A percentile compares a stretch with the other conserved stretches of the same genome.
Evolutionary conservation across 306 rosid species (phyloP).

Genomic region (Inga oerstediana): DNA sequence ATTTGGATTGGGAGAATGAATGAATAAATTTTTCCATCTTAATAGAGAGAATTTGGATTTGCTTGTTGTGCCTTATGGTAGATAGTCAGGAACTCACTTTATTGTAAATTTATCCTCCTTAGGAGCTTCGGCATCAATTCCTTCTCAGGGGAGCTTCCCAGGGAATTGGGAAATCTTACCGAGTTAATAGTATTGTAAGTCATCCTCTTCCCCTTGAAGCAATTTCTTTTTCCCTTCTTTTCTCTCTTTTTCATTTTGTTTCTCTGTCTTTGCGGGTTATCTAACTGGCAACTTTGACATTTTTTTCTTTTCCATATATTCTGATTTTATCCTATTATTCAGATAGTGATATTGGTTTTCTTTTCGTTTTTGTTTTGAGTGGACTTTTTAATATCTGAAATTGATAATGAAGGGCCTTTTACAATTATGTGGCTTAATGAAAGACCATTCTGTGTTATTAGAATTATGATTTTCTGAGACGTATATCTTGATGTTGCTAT

Average conservation of each 20-base stretch:
- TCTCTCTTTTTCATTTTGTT: neutral
- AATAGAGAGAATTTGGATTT: neutral
- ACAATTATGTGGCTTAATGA: no score
- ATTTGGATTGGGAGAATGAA: no score
- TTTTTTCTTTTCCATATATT: neutral
- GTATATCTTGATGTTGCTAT: no score
- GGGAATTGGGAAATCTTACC: conserved; percentile 66
- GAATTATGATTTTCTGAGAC: no score
- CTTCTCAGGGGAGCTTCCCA: conserved; percentile 77
- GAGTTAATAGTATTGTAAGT: conserved; percentile 53
- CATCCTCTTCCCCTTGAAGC: neutral
- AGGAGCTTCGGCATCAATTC: conserved; percentile 67
- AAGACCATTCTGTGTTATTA: no score
- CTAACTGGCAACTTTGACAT: neutral
- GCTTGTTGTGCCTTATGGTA: neutral
- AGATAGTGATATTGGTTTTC: neutral
- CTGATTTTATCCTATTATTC: neutral
- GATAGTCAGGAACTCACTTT: neutral
- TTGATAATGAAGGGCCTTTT: no score
- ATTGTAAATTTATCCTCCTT: conserved; percentile 2
- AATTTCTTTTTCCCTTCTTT: neutral
- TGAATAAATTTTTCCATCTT: neutral
- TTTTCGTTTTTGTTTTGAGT: no score
- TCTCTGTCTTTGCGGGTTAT: neutral
- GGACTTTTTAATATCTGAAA: no score